A percentile compares a stretch with the other conserved stretches of the same genome.
Conservation (phyloP, 2,329 filamentous ascomycete species). For the Pseudocercospora musae region DNA sequence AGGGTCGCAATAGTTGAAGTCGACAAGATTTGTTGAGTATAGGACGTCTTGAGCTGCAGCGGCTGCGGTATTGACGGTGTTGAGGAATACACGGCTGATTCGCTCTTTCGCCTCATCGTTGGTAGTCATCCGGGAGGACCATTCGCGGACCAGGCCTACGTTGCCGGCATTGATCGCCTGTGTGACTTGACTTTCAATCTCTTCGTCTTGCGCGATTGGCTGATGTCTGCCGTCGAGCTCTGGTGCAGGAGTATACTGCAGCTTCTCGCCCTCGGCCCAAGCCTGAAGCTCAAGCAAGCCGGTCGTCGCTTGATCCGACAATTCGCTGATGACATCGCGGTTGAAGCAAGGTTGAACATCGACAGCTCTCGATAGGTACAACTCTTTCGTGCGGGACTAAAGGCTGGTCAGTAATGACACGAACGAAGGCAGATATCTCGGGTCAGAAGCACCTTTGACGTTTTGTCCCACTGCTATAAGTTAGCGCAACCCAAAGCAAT, state of each 20-base stretch:
- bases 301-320: conserved; percentile 96
- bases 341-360: conserved; percentile 99
- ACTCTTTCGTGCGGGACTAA: conserved; percentile 91
- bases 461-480: conserved; percentile 82
- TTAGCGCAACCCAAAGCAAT: conserved; percentile 35
- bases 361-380: conserved; percentile 91
- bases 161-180: conserved; percentile 85
- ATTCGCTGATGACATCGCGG: conserved; percentile 89
- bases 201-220: conserved; percentile 70
- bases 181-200: conserved; percentile 81
- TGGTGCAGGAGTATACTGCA: conserved; percentile 57
- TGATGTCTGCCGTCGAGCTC: conserved; percentile 37
- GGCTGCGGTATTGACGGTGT: conserved; percentile 81
- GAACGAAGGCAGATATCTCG: conserved; percentile 8
- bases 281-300: conserved; percentile 90
- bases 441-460: conserved; percentile 67
- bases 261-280: conserved; percentile 94
- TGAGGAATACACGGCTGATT: conserved; percentile 84
- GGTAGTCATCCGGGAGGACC: conserved; percentile 67
- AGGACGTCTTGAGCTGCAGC: conserved; percentile 72
- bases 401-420: conserved; percentile 24
- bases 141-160: conserved; percentile 70
- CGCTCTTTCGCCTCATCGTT: conserved; percentile 66
- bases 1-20: conserved; percentile 91
- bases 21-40: conserved; percentile 75